A percentile compares a stretch with the other conserved stretches of the same genome.
Conservation (phyloP, 108 stramenopile genomes). For the Skeletonema potamos region DNA sequence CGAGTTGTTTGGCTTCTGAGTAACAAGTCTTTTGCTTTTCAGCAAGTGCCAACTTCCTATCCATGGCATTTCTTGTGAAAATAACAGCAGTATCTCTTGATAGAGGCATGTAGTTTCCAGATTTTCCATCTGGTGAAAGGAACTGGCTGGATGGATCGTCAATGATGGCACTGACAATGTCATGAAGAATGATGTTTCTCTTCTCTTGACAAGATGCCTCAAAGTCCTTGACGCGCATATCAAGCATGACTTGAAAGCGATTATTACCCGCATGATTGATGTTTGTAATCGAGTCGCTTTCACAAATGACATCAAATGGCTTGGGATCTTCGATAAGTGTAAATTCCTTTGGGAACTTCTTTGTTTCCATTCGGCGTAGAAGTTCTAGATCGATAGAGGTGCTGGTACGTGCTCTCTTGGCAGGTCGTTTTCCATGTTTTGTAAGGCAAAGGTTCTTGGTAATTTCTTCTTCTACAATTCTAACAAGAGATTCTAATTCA, state of each 20-base stretch:
- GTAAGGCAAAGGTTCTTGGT: not conserved
- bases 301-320: constrained; percentile 12
- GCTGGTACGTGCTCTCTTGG: not conserved
- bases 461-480: not conserved
- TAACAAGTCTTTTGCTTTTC: not conserved
- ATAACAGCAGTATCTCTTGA: not conserved
- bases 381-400: not conserved
- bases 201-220: not conserved
- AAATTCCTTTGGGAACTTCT: not conserved
- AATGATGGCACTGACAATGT: constrained; percentile 7
- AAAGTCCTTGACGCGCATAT: not conserved
- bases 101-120: not conserved
- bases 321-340: not conserved
- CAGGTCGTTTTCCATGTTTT: not conserved
- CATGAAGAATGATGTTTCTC: not conserved
- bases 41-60: not conserved
- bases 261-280: constrained; percentile 9
- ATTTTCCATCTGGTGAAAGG: not conserved
- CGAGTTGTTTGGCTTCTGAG: not conserved
- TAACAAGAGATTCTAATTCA: not conserved
- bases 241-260: constrained; percentile 3
- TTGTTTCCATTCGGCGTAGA: not conserved
- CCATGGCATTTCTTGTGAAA: not conserved
- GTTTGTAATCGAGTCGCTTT: not conserved
- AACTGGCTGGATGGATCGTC: constrained; percentile 9